phyloP scores from a whole-genome alignment of 2,329 filamentous ascomycete genomes.

The Botrytis hyacinthi region DNA sequence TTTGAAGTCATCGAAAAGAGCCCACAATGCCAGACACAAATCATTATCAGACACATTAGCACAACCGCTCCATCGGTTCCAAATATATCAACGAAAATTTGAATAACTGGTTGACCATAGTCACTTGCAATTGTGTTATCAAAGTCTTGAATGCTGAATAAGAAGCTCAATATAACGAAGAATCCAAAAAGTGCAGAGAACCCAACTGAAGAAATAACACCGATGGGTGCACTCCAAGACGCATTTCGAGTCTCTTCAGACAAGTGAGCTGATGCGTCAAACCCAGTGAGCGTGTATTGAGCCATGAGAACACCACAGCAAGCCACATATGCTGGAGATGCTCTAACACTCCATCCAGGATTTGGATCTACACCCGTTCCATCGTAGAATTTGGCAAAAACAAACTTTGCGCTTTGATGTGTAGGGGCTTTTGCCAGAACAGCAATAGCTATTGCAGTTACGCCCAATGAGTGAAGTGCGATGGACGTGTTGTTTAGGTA shows the following conservation, averaged over 20 bases:
- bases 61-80: constrained; percentile 55
- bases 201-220: constrained; percentile 55
- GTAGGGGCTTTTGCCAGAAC: constrained; percentile 56
- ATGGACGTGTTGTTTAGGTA: constrained; percentile 58
- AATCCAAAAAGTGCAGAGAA: constrained; percentile 58
- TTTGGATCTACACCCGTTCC: constrained; percentile 45
- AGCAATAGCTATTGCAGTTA: constrained; percentile 53
- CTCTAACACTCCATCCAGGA: constrained; percentile 52
- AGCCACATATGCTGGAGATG: constrained; percentile 54
- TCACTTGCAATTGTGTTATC: constrained; percentile 45
- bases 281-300: constrained; percentile 55
- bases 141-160: constrained; percentile 60
- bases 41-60: constrained; percentile 54
- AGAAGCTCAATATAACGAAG: constrained; percentile 55
- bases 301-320: constrained; percentile 53
- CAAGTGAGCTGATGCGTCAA: constrained; percentile 56
- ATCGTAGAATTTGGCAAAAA: constrained; percentile 54
- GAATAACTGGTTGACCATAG: constrained; percentile 54
- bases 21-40: constrained; percentile 61
- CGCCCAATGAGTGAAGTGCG: constrained; percentile 52
- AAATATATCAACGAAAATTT: constrained; percentile 57
- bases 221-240: constrained; percentile 55
- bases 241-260: constrained; percentile 57
- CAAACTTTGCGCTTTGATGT: constrained; percentile 53
- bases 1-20: constrained; percentile 58